A percentile compares a stretch with the other conserved stretches of the same genome.
phyloP scores from a whole-genome alignment of 2,329 filamentous ascomycete genomes.

The Graphiopsis chlorocephala region DNA sequence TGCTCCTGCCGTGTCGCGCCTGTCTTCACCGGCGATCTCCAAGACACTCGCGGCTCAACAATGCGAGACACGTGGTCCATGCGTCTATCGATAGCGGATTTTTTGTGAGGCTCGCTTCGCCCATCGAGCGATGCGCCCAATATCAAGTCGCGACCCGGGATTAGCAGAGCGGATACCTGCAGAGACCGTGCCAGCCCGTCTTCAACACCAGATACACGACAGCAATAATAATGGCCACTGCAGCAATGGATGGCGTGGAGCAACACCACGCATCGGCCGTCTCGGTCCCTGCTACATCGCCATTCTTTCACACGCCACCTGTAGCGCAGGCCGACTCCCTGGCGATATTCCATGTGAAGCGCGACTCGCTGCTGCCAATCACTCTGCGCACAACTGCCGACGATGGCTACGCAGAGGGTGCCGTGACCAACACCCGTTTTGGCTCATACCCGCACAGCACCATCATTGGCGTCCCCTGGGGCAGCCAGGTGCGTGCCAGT shows the following conservation, averaged over 20 bases:
- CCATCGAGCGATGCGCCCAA: constrained; percentile 13
- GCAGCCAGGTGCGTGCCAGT: constrained; percentile 85
- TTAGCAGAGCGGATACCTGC: constrained; percentile 9
- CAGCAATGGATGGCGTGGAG: neutral
- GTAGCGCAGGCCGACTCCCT: constrained; percentile 64
- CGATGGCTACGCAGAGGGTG: constrained; percentile 43
- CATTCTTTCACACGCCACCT: constrained; percentile 72
- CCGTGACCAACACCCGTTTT: constrained; percentile 80
- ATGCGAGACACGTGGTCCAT: constrained; percentile 5
- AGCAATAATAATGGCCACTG: neutral
- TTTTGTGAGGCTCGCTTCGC: constrained; percentile 14
- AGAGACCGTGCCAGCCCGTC: constrained; percentile 2
- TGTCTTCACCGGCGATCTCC: neutral
- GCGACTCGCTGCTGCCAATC: constrained; percentile 78
- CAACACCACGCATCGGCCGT: neutral
- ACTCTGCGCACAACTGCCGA: constrained; percentile 48
- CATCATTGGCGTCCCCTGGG: constrained; percentile 74
- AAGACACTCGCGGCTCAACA: constrained; percentile 16
- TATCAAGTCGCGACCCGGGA: neutral
- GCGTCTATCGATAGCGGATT: constrained; percentile 14
- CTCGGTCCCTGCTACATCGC: neutral
- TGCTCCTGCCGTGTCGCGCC: neutral
- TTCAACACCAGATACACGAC: neutral
- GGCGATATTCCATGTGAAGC: constrained; percentile 82
- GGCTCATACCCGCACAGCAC: constrained; percentile 65